Conservation (phyloP, 2,329 filamentous ascomycete genomes). For the Pyrenophora seminiperda region DNA sequence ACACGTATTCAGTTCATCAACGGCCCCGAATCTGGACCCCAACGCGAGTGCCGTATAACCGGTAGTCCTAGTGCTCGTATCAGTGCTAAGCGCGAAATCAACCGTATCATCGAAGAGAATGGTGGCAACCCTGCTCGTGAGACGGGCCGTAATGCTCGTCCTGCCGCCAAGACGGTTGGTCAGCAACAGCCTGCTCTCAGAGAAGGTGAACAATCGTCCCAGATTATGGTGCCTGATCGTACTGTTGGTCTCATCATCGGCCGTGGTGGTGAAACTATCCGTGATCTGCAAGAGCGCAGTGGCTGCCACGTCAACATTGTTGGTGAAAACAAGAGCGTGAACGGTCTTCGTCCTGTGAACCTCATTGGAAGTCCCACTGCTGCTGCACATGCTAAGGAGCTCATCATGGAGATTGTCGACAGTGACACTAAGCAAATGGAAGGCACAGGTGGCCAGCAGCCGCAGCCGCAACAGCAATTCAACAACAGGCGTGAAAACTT, state of each 20-base stretch:
- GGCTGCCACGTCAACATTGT: constrained; percentile 97
- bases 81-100: constrained; percentile 81
- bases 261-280: constrained; percentile 90
- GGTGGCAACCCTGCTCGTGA: constrained; percentile 59
- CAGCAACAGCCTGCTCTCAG: constrained; percentile 59
- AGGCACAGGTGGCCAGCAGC: constrained; percentile 29
- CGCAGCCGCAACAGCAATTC: constrained; percentile 23
- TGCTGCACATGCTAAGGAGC: constrained; percentile 77
- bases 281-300: constrained; percentile 86
- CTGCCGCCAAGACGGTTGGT: constrained; percentile 50
- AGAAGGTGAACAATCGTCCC: constrained; percentile 82
- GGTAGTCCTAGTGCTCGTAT: constrained; percentile 73
- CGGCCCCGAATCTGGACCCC: constrained; percentile 72
- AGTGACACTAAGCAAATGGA: constrained; percentile 70
- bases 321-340: constrained; percentile 89
- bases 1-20: constrained; percentile 89
- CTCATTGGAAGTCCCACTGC: constrained; percentile 79
- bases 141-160: constrained; percentile 43
- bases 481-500: constrained; percentile 45
- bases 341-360: constrained; percentile 87
- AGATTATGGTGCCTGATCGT: constrained; percentile 93
- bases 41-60: constrained; percentile 84
- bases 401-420: constrained; percentile 93
- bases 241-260: constrained; percentile 93
- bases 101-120: constrained; percentile 86